phyloP scores from a whole-genome alignment of 108 stramenopile genomes.

The Pseudonitzschia pungens region DNA sequence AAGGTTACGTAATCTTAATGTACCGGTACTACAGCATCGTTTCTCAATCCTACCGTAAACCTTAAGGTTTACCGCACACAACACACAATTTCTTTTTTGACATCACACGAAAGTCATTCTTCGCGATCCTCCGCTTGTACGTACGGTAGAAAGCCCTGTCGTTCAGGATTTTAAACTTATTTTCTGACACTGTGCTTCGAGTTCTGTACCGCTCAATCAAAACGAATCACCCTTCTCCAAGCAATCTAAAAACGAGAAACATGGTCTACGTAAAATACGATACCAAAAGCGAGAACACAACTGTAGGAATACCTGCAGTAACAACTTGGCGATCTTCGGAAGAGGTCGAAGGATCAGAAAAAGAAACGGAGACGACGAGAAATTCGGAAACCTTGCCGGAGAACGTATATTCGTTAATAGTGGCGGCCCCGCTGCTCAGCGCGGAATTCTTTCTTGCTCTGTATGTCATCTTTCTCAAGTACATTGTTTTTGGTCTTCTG shows the following conservation, averaged over 20 bases:
- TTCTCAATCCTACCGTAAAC: too few relatives aligned
- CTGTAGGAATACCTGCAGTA: background rate
- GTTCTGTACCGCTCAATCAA: too few relatives aligned
- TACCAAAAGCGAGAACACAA: background rate
- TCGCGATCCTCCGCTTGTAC: too few relatives aligned
- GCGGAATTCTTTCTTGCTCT: conserved; percentile 4
- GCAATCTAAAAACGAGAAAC: background rate
- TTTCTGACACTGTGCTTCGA: too few relatives aligned
- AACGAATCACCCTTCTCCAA: background rate
- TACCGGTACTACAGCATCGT: too few relatives aligned
- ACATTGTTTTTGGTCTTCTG: conserved; percentile 3
- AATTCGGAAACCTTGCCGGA: conserved; percentile 4
- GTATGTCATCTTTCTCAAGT: conserved; percentile 3
- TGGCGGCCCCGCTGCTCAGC: conserved; percentile 6
- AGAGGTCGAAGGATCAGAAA: background rate
- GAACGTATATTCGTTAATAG: conserved; percentile 18
- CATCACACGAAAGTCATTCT: too few relatives aligned
- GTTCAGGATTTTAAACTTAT: too few relatives aligned
- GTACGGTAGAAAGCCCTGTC: too few relatives aligned
- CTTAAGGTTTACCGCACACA: too few relatives aligned
- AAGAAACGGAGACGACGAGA: too few relatives aligned
- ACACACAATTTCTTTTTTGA: too few relatives aligned
- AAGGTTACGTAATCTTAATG: too few relatives aligned
- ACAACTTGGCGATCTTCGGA: background rate
- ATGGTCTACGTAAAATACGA: background rate